Percentiles rank a stretch among this genome's conserved stretches.
Conservation (phyloP, 345 rosid genomes). For the Cardamine resedifolia region DNA sequence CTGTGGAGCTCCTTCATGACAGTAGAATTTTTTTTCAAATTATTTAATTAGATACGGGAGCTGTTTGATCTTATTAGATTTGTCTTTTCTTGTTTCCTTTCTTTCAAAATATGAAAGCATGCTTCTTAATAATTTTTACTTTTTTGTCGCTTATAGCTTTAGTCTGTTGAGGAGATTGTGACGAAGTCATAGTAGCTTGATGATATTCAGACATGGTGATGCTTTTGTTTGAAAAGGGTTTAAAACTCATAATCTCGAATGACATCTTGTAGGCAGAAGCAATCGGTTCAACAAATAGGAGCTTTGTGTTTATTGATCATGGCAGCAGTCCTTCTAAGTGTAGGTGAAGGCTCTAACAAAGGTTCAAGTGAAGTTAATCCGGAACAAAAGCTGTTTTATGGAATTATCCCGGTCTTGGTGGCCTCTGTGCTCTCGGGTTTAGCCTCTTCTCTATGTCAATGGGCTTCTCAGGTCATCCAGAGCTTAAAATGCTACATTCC, state of each 20-base stretch:
- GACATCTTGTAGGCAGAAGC: conserved; percentile 71
- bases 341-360: conserved; percentile 93
- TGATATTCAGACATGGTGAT: not conserved
- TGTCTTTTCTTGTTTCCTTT: not conserved
- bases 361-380: conserved; percentile 50
- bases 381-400: conserved; percentile 73
- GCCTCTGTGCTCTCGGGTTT: conserved; percentile 98
- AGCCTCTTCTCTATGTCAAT: conserved; percentile 92
- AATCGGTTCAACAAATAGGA: conserved; percentile 84
- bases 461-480: conserved; percentile 85
- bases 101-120: not conserved
- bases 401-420: conserved; percentile 87
- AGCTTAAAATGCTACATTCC: conserved; percentile 5
- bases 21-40: not conserved
- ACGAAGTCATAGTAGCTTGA: not conserved
- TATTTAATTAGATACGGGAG: not conserved
- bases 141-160: not conserved
- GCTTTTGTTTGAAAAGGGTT: conserved; percentile 5
- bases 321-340: conserved; percentile 90
- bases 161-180: not conserved
- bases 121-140: not conserved
- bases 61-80: not conserved
- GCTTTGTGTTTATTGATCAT: conserved; percentile 80
- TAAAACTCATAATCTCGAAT: conserved; percentile 5
- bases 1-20: not conserved